Conservation (phyloP, 768 basidiomycete genomes). For the Podaxis sp. region DNA sequence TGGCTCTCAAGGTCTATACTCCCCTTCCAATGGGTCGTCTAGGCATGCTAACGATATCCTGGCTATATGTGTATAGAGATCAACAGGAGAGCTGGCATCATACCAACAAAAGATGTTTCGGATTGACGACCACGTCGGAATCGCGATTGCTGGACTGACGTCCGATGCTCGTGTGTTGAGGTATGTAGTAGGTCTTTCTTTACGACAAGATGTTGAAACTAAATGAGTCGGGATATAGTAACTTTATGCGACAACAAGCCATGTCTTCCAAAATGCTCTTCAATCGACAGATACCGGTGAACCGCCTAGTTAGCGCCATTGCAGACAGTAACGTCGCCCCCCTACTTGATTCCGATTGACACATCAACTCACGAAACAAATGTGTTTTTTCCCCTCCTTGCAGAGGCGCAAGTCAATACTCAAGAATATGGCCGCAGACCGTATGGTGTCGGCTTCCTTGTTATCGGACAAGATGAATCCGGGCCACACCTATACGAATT, state of each 20-base stretch:
- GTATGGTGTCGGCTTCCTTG: slow-evolving; percentile 98
- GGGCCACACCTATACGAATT: slow-evolving; percentile 99
- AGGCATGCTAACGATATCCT: slow-evolving; percentile 3
- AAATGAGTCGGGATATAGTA: slow-evolving; percentile 48
- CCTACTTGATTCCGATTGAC: too few species aligned
- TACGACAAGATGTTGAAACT: not conserved
- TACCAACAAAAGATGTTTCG: slow-evolving; percentile 99
- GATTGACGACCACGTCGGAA: slow-evolving; percentile 99
- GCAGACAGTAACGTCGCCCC: slow-evolving; percentile 75
- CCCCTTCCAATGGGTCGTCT: not conserved
- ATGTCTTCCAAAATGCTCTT: slow-evolving; percentile 95
- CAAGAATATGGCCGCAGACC: slow-evolving; percentile 97
- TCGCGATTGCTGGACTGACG: slow-evolving; percentile 98
- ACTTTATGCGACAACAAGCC: slow-evolving; percentile 99
- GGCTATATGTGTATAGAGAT: slow-evolving; percentile 57
- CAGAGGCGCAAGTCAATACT: slow-evolving; percentile 98
- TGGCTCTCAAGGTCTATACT: slow-evolving; percentile 82
- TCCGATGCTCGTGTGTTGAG: slow-evolving; percentile 97
- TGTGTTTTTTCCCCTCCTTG: not conserved
- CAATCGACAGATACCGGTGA: slow-evolving; percentile 93
- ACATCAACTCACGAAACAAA: too few species aligned
- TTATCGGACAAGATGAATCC: slow-evolving; percentile 93
- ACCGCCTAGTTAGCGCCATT: slow-evolving; percentile 88
- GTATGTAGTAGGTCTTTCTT: slow-evolving; percentile 40
- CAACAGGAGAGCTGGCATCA: slow-evolving; percentile 96